A percentile compares a stretch with the other conserved stretches of the same genome.
Conservation (phyloP, 371 early-diverging fungal species). For the Mucor plumbeus region DNA sequence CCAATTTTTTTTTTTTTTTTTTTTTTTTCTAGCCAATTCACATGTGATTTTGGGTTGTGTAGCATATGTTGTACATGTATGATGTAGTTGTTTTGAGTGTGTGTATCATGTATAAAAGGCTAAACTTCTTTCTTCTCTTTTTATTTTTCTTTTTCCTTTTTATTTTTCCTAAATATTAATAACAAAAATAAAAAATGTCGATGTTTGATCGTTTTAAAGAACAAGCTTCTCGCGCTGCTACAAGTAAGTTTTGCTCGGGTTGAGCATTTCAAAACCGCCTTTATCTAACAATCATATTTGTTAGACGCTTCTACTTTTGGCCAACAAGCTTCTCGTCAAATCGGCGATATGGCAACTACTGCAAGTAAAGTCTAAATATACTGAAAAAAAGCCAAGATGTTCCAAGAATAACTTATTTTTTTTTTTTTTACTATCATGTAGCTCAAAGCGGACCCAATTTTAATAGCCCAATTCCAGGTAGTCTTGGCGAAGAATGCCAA, state of each 20-base stretch:
- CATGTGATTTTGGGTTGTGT: not conserved
- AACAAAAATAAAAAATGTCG: constrained; percentile 18
- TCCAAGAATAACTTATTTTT: not conserved
- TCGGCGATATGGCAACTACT: constrained; percentile 35
- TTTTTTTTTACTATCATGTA: not conserved
- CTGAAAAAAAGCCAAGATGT: not conserved
- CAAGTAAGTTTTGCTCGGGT: constrained; percentile 14
- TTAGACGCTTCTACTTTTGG: constrained; percentile 36
- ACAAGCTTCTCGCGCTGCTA: constrained; percentile 37
- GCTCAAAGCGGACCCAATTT: constrained; percentile 25
- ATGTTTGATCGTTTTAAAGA: constrained; percentile 33
- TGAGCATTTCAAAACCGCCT: not conserved
- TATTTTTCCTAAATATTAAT: not conserved
- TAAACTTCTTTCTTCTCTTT: not conserved
- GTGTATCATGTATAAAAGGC: not conserved
- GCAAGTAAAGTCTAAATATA: constrained; percentile 21
- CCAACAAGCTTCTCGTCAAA: constrained; percentile 37
- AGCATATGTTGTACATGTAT: not conserved
- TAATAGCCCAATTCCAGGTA: constrained; percentile 51
- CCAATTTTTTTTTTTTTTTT: too few species aligned
- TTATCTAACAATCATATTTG: too few species aligned
- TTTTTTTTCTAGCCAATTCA: not conserved
- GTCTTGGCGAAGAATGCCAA: constrained; percentile 53
- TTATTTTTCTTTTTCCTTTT: not conserved
- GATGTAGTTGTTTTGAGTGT: not conserved